Evolutionary conservation across 805 yeast genomes (phyloP), one percentile per base, ranked within the genome.

Genomic region (Pichia exigua): DNA sequence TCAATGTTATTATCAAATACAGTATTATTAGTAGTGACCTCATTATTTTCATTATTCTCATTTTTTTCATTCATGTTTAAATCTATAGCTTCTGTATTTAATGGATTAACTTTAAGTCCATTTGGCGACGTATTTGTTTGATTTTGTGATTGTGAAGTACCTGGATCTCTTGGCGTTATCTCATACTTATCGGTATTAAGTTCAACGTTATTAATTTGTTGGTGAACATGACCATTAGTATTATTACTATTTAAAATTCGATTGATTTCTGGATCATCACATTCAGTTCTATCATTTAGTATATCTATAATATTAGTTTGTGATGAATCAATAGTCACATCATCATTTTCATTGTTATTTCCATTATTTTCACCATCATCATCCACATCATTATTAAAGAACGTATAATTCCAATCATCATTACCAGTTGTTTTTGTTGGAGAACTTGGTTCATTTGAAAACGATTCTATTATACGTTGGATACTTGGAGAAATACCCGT

Each of bases 401-500:
- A 57, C 32, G 63, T 61, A 42, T 57, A 57, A 46, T 57, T 61
- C 70, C 71, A 67, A 32, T 61, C 62, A 38, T 61, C 61, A 40
- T 55, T 58, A 38, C 51, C 55, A 10, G 61, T 55, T 9, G 54
- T 51, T 43, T 61, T 62, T 20, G 59, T 52, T 17, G 68, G 67
- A 7, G 69, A 65, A 2, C 61, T 63, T 9, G 62, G 59, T 41
- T 63, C 59, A 42, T 59, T 55, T 21, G 64, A 54, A 39, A 65
- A 63, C n/a, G 69, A 65, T 38, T 65, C 68, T n/a, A 65, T 62
- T 4, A 65, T 58, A 28, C 65, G 57, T 52, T 64, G 67, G 30
- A 65, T 61, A 43, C 66, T 63, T 11, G 71, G 71, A 3, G 71
- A 66, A 24, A 65, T 62, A 17, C 65, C 67, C 27, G 64, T 60